Conservation (phyloP, 2,329 filamentous ascomycete species). For the Cordyceps farinosa region DNA sequence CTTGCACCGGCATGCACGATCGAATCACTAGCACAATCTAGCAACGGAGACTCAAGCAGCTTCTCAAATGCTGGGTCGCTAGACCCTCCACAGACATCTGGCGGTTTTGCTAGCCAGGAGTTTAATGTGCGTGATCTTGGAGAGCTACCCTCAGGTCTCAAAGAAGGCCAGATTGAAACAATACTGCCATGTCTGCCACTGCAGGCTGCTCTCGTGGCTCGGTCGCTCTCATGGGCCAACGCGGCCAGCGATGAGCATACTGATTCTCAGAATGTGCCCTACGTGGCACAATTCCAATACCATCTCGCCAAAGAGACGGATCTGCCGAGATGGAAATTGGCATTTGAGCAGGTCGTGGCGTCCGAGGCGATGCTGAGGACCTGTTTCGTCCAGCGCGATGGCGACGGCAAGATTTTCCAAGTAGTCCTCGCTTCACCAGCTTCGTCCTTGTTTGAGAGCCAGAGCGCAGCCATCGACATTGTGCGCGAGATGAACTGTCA, state of each 20-base stretch:
- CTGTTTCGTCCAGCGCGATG: constrained; percentile 21
- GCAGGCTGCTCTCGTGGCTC: constrained; percentile 20
- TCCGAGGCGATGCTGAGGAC: constrained; percentile 23
- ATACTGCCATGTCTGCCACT: constrained; percentile 22
- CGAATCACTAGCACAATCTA: constrained; percentile 12
- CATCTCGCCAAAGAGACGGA: constrained; percentile 19
- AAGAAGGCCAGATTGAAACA: neutral
- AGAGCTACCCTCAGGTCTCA: too few species aligned
- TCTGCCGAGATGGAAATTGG: constrained; percentile 19
- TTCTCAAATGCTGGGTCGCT: too few species aligned
- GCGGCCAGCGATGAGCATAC: too few species aligned
- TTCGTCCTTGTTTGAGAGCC: constrained; percentile 16
- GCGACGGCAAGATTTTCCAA: constrained; percentile 23
- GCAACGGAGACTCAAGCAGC: neutral
- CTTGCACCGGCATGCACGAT: constrained; percentile 18
- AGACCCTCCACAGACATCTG: too few species aligned
- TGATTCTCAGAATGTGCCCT: constrained; percentile 17
- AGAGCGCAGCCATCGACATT: constrained; percentile 7
- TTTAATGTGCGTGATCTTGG: too few species aligned
- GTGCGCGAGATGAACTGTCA: constrained; percentile 16
- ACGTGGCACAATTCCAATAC: constrained; percentile 24
- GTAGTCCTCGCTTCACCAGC: constrained; percentile 19
- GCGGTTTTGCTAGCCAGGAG: neutral
- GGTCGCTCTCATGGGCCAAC: constrained; percentile 19
- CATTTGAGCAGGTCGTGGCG: constrained; percentile 18